These are phyloP conservation scores for Apiotrichum akiyoshidainum DNA, from an alignment of 1,284 basidiomycete genomes.

Conservation along the genomic window DNA sequence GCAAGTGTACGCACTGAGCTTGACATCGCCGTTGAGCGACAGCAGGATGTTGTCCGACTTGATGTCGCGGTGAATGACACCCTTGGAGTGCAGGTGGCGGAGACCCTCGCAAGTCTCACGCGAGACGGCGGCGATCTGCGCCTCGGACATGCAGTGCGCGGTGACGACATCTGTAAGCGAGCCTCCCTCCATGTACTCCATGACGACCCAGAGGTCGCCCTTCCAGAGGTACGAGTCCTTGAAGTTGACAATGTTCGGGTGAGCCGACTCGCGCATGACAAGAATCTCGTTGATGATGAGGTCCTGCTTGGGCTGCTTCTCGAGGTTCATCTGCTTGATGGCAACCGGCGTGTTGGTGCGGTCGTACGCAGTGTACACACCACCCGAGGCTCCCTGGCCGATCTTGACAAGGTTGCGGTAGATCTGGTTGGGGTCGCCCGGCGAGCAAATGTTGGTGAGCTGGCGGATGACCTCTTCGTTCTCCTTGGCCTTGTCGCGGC, in stretches of 20 bases:
- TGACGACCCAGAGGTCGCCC: slow-evolving; percentile 98
- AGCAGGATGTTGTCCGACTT: slow-evolving; percentile 96
- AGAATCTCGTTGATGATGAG: slow-evolving; percentile 99
- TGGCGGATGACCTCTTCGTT: slow-evolving; percentile 88
- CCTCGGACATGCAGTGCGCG: slow-evolving; percentile 87
- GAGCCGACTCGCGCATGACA: slow-evolving; percentile 93
- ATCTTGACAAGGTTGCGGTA: slow-evolving; percentile 94
- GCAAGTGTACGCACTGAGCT: slow-evolving; percentile 70
- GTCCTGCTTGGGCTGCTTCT: slow-evolving; percentile 99
- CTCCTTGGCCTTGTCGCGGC: slow-evolving; percentile 81
- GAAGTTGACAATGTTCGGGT: slow-evolving; percentile 99
- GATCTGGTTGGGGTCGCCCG: slow-evolving; percentile 90
- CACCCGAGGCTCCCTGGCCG: slow-evolving; percentile 95
- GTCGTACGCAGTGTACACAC: slow-evolving; percentile 97
- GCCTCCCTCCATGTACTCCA: slow-evolving; percentile 99
- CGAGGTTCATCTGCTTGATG: slow-evolving; percentile 99
- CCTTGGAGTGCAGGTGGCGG: slow-evolving; percentile 87
- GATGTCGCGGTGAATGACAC: slow-evolving; percentile 96
- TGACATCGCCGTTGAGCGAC: slow-evolving; percentile 90
- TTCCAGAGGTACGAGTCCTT: slow-evolving; percentile 97
- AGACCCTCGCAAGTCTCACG: slow-evolving; percentile 86
- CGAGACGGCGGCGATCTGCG: slow-evolving; percentile 91
- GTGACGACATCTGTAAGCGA: slow-evolving; percentile 92
- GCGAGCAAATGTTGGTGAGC: slow-evolving; percentile 90
- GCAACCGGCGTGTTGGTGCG: slow-evolving; percentile 90